phyloP scores from a whole-genome alignment of 768 basidiomycete genomes.

The Tricholoma flavovirens region DNA sequence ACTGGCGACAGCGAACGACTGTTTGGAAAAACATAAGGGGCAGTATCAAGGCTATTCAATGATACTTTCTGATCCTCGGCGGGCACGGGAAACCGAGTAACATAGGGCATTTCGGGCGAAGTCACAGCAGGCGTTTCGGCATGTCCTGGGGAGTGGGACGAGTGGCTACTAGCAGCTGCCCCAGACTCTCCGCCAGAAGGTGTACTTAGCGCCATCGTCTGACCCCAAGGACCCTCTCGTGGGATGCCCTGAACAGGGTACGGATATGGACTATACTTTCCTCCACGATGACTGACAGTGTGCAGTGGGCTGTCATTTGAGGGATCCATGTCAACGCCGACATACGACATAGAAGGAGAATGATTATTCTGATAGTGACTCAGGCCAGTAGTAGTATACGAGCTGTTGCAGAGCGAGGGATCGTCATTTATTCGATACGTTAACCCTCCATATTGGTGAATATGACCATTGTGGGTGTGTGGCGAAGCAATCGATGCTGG shows the following conservation, averaged over 20 bases:
- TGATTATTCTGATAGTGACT: conserved; percentile 36
- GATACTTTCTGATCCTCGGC: conserved; percentile 54
- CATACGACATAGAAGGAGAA: conserved; percentile 41
- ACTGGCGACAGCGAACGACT: conserved; percentile 73
- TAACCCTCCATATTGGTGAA: conserved; percentile 35
- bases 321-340: conserved; percentile 21
- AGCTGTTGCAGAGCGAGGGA: conserved; percentile 33
- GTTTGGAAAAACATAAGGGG: conserved; percentile 54
- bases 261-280: conserved; percentile 50
- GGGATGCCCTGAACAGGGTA: conserved; percentile 30
- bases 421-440: conserved; percentile 48
- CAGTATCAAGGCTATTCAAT: conserved; percentile 44
- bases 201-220: conserved; percentile 24
- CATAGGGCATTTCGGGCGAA: conserved; percentile 28
- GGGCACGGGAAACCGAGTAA: conserved; percentile 23
- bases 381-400: conserved; percentile 37
- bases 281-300: conserved; percentile 34
- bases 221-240: conserved; percentile 37
- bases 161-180: conserved; percentile 34
- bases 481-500: conserved; percentile 40
- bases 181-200: conserved; percentile 39
- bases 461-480: conserved; percentile 26
- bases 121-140: conserved; percentile 53
- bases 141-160: conserved; percentile 49
- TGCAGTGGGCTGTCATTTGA: conserved; percentile 25